Conservation (phyloP, 108 stramenopile species). For the Craspedostauros australis region DNA sequence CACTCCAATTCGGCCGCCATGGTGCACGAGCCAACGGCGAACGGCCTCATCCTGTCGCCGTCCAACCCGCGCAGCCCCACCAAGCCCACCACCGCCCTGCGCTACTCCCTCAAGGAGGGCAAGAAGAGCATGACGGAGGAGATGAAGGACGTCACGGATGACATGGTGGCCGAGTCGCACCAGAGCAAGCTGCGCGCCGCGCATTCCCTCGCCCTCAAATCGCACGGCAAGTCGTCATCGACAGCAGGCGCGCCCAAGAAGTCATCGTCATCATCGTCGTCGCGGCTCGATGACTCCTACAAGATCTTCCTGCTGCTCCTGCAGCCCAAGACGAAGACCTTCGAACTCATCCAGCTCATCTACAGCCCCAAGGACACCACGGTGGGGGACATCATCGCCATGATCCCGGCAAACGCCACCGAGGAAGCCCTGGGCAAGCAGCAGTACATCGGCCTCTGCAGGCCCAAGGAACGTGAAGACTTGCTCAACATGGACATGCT, state of each 20-base stretch:
- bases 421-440: conserved; percentile 40
- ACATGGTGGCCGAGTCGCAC: background rate
- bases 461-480: conserved; percentile 33
- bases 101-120: background rate
- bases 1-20: too few relatives aligned
- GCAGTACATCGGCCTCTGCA: conserved; percentile 40
- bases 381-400: conserved; percentile 34
- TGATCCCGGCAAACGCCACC: conserved; percentile 52
- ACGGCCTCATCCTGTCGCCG: conserved; percentile 1
- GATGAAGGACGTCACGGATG: background rate
- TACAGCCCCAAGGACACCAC: conserved; percentile 39
- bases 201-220: background rate
- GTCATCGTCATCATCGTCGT: conserved; percentile 1
- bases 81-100: background rate
- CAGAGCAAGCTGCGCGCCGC: background rate
- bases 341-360: conserved; percentile 49
- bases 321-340: conserved; percentile 40
- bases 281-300: conserved; percentile 16
- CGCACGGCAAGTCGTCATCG: background rate
- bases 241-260: background rate
- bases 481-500: conserved; percentile 22
- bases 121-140: background rate
- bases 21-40: conserved; percentile 4
- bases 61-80: background rate
- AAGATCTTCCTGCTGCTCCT: conserved; percentile 51